These are phyloP conservation scores for Neofusicoccum sp. DNA, from an alignment of 2,329 filamentous ascomycete species.

Conservation along the genomic window DNA sequence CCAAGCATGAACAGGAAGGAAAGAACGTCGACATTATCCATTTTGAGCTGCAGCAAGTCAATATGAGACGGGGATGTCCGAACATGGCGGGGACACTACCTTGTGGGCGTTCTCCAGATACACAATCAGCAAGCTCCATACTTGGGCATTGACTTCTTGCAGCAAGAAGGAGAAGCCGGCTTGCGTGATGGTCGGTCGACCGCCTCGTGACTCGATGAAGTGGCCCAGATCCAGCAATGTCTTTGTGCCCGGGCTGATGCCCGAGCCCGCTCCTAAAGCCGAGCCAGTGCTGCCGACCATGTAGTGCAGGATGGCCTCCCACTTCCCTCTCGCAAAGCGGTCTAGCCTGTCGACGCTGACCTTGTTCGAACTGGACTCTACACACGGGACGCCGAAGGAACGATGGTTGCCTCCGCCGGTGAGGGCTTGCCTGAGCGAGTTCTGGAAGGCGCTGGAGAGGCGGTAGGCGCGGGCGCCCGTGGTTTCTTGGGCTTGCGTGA, in stretches of 20 bases:
- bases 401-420: constrained; percentile 82
- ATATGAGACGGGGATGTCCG: background rate
- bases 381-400: constrained; percentile 86
- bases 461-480: constrained; percentile 69
- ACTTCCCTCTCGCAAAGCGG: constrained; percentile 79
- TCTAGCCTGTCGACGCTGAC: constrained; percentile 70
- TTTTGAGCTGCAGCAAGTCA: constrained; percentile 51
- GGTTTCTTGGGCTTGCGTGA: constrained; percentile 55
- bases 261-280: constrained; percentile 18
- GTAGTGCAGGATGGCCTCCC: constrained; percentile 95
- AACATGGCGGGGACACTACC: background rate
- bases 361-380: constrained; percentile 61
- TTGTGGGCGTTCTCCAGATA: constrained; percentile 75
- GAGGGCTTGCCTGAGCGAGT: constrained; percentile 79
- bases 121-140: constrained; percentile 91
- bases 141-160: constrained; percentile 93
- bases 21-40: constrained; percentile 90
- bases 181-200: constrained; percentile 74
- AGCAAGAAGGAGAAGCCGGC: constrained; percentile 92
- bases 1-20: constrained; percentile 96
- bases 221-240: constrained; percentile 76
- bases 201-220: constrained; percentile 65
- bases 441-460: constrained; percentile 77
- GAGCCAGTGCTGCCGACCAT: constrained; percentile 72
- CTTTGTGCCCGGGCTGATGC: constrained; percentile 65